phyloP scores from a whole-genome alignment of 2,329 filamentous ascomycete species.

The Metarhizium anisopliae region DNA sequence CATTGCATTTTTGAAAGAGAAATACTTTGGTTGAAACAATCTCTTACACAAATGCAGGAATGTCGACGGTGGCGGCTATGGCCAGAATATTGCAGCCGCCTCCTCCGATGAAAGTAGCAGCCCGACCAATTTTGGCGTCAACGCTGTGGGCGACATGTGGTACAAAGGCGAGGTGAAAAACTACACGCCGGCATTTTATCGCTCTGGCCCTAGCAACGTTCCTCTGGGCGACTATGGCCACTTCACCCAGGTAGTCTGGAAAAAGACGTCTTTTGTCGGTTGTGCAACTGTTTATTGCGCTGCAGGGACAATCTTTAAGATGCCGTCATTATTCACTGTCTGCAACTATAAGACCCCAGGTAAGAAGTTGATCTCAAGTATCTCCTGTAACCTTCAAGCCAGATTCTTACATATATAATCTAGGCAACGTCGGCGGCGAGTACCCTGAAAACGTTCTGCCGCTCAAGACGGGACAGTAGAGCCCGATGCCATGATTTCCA shows the following conservation, averaged over 20 bases:
- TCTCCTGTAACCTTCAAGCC: neutral
- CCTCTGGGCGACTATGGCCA: slow-evolving; percentile 34
- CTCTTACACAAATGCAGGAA: neutral
- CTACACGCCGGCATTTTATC: slow-evolving; percentile 25
- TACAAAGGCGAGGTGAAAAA: slow-evolving; percentile 67
- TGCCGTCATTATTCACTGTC: slow-evolving; percentile 57
- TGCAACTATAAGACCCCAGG: slow-evolving; percentile 79
- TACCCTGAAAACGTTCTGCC: slow-evolving; percentile 44
- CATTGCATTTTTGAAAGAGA: neutral
- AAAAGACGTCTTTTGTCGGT: too few relatives aligned
- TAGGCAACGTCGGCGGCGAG: slow-evolving; percentile 43
- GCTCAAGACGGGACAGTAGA: slow-evolving; percentile 15
- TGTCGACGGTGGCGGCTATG: slow-evolving; percentile 50
- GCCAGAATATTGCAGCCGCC: slow-evolving; percentile 82
- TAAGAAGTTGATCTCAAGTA: slow-evolving; percentile 29
- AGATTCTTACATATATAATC: neutral
- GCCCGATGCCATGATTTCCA: neutral
- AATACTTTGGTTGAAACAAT: neutral
- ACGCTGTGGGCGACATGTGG: slow-evolving; percentile 73
- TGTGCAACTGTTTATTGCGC: slow-evolving; percentile 64
- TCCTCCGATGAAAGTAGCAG: slow-evolving; percentile 23
- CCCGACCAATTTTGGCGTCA: slow-evolving; percentile 47
- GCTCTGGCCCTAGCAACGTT: too few relatives aligned
- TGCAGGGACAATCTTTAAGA: slow-evolving; percentile 34
- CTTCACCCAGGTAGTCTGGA: slow-evolving; percentile 36